Evolutionary conservation across 2,329 filamentous ascomycete genomes (phyloP).

Genomic region (Fusarium transvaalense): DNA sequence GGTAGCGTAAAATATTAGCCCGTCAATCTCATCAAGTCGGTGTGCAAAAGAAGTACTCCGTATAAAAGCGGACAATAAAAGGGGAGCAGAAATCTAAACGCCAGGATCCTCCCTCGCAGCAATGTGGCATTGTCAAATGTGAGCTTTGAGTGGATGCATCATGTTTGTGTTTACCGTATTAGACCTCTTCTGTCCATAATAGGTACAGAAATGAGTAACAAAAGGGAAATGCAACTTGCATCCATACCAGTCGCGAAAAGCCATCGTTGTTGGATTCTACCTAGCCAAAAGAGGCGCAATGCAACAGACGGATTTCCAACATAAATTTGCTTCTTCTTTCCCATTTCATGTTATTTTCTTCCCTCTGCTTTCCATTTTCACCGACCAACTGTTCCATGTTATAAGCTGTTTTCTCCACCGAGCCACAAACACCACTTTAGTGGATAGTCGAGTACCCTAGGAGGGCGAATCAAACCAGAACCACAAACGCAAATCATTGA

Average conservation of each 20-base stretch:
- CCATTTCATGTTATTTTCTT: conserved; percentile 6
- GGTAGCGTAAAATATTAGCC: conserved; percentile 13
- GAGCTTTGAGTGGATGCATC: background rate
- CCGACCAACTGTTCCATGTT: conserved; percentile 6
- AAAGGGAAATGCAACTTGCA: conserved; percentile 19
- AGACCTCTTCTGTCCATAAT: no score
- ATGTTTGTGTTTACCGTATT: background rate
- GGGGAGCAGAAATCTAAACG: background rate
- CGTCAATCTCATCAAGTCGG: conserved; percentile 28
- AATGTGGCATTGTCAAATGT: background rate
- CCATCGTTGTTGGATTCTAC: background rate
- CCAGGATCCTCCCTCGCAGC: background rate
- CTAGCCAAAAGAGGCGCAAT: background rate
- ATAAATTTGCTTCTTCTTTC: conserved; percentile 24
- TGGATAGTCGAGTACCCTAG: conserved; percentile 6
- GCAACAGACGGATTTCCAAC: conserved; percentile 30
- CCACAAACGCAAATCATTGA: background rate
- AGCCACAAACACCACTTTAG: conserved; percentile 21
- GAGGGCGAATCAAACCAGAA: background rate
- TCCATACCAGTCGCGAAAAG: conserved; percentile 25
- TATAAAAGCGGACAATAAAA: conserved; percentile 23
- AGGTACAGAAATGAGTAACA: no score
- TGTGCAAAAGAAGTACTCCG: conserved; percentile 21
- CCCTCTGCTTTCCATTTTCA: conserved; percentile 8
- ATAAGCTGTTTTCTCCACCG: conserved; percentile 16